These are phyloP conservation scores for Oryza glumipatula DNA, from an alignment of 176 grass and related monocot species.

Conservation along the genomic window DNA sequence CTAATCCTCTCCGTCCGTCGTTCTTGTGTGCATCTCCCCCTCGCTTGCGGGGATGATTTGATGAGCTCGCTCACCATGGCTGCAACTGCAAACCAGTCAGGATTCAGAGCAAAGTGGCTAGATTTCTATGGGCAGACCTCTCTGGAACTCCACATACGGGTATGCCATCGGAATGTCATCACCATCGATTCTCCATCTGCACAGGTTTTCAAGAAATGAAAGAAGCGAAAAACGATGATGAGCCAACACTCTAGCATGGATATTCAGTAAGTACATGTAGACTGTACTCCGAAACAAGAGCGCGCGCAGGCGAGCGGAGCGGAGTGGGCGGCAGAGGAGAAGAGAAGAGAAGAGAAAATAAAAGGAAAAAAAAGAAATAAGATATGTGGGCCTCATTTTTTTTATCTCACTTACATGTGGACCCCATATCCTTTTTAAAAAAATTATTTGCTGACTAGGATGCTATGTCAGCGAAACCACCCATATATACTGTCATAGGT, in stretches of 20 bases:
- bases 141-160: conserved; percentile 84
- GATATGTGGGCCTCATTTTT: no score
- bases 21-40: not conserved
- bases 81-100: conserved; percentile 12
- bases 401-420: no score
- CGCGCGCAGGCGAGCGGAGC: no score
- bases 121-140: conserved; percentile 73
- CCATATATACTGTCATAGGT: no score
- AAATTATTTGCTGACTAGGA: no score
- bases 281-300: not conserved
- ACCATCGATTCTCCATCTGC: conserved; percentile 72
- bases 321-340: no score
- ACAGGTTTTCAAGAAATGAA: conserved; percentile 17
- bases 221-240: not conserved
- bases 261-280: not conserved
- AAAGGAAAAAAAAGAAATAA: no score
- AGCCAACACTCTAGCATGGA: not conserved
- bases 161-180: conserved; percentile 80
- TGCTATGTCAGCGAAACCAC: no score
- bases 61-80: not conserved
- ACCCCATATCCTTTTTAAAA: no score
- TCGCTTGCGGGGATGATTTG: not conserved
- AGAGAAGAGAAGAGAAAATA: no score
- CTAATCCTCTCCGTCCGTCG: not conserved
- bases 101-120: conserved; percentile 42